Evolutionary conservation across 805 yeast species (phyloP).

Genomic region (Pichia occidentalis): DNA sequence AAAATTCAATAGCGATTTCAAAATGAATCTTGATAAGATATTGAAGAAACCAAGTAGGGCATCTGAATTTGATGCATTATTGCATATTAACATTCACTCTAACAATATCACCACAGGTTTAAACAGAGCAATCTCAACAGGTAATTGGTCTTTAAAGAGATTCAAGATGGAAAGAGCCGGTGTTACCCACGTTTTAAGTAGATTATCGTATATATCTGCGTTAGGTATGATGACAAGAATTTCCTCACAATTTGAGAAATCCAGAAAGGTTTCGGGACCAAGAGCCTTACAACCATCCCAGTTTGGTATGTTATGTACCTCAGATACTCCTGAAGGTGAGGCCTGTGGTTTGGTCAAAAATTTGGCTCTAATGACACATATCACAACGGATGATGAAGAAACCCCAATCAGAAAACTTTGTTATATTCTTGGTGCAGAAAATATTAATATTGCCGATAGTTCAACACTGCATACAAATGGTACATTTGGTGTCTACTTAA

Average conservation of each 20-base stretch:
- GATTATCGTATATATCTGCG: constrained; percentile 89
- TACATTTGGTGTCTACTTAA: constrained; percentile 80
- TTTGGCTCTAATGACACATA: constrained; percentile 96
- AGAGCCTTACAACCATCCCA: constrained; percentile 98
- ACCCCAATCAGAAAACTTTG: constrained; percentile 76
- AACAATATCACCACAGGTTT: constrained; percentile 90
- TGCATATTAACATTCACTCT: constrained; percentile 85
- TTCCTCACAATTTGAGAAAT: constrained; percentile 97
- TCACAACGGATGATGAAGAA: constrained; percentile 97
- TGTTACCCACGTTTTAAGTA: constrained; percentile 91
- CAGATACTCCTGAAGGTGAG: constrained; percentile 99
- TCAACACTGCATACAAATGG: constrained; percentile 69
- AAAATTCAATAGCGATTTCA: constrained; percentile 91
- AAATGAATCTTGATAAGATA: constrained; percentile 88
- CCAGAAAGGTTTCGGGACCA: constrained; percentile 97
- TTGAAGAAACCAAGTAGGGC: constrained; percentile 91
- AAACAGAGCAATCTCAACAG: constrained; percentile 95
- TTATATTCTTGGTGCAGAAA: constrained; percentile 82
- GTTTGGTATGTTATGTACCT: constrained; percentile 97
- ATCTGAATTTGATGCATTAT: constrained; percentile 87
- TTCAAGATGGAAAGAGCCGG: constrained; percentile 99
- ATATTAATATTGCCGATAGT: constrained; percentile 73
- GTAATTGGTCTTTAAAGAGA: constrained; percentile 97
- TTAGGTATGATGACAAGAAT: constrained; percentile 99
- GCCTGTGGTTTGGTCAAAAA: constrained; percentile 98